A percentile compares a stretch with the other conserved stretches of the same genome.
Evolutionary conservation across 352 stramenopile species (phyloP).

Genomic region (Phytophthora palmivora): DNA sequence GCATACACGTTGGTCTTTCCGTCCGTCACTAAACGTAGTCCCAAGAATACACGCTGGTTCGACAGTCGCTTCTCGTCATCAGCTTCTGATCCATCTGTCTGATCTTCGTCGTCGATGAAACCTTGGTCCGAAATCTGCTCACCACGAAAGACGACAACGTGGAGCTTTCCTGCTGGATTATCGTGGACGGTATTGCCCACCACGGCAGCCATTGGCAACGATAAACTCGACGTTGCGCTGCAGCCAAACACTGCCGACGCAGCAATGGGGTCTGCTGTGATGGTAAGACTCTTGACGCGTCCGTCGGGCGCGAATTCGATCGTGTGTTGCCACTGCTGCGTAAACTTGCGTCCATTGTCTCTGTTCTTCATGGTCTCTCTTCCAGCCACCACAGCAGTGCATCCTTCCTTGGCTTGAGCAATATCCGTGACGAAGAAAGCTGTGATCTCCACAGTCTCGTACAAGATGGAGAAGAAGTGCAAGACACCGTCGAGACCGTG

Average conservation of each 20-base stretch:
- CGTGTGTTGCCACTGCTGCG: conserved; percentile 91
- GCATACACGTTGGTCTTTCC: conserved; percentile 91
- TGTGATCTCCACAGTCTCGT: conserved; percentile 90
- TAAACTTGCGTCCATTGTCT: conserved; percentile 89
- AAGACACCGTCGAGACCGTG: conserved; percentile 88
- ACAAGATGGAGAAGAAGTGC: conserved; percentile 91
- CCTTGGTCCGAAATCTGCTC: conserved; percentile 83
- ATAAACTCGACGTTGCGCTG: conserved; percentile 87
- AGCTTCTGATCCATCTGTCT: conserved; percentile 53
- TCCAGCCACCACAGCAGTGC: conserved; percentile 82
- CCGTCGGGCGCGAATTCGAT: conserved; percentile 89
- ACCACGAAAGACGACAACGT: conserved; percentile 81
- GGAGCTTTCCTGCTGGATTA: conserved; percentile 75
- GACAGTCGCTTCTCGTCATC: conserved; percentile 48
- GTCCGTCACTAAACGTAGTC: conserved; percentile 76
- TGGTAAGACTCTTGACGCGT: conserved; percentile 88
- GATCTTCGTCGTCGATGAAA: conserved; percentile 54
- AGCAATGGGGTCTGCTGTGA: conserved; percentile 83
- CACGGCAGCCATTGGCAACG: conserved; percentile 83
- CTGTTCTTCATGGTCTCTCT: conserved; percentile 91
- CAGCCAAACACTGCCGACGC: conserved; percentile 89
- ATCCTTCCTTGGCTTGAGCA: conserved; percentile 84
- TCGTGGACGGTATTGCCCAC: conserved; percentile 82
- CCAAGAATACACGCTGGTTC: conserved; percentile 62
- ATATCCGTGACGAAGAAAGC: conserved; percentile 92